Conservation (phyloP, 2,329 filamentous ascomycete genomes). For the Stylonectria norvegica region DNA sequence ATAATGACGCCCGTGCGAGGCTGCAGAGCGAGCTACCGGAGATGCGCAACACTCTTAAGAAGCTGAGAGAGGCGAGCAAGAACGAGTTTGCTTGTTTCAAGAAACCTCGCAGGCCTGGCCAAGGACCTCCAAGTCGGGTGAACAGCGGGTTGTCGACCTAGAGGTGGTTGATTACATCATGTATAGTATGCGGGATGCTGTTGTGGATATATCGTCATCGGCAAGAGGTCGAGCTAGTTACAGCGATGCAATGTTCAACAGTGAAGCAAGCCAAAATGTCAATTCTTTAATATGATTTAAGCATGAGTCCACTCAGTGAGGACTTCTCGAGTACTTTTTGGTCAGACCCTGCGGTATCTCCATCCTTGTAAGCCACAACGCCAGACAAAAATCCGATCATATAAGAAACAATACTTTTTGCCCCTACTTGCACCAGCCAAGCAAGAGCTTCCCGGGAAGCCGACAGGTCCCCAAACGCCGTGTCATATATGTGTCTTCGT, state of each 20-base stretch:
- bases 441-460: too few species aligned
- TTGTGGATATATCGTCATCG: too few species aligned
- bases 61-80: constrained; percentile 73
- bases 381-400: constrained; percentile 13
- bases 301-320: too few species aligned
- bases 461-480: constrained; percentile 4
- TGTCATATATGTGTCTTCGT: constrained; percentile 19
- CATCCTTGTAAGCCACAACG: constrained; percentile 25
- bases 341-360: constrained; percentile 19
- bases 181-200: too few species aligned
- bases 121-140: constrained; percentile 30
- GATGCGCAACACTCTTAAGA: constrained; percentile 84
- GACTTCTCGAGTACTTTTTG: constrained; percentile 2
- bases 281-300: too few species aligned
- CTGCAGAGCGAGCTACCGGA: constrained; percentile 86
- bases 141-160: constrained; percentile 33
- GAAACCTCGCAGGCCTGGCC: constrained; percentile 52
- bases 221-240: too few species aligned
- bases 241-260: too few species aligned
- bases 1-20: constrained; percentile 74
- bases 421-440: too few species aligned
- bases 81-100: constrained; percentile 86
- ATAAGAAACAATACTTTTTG: too few species aligned
- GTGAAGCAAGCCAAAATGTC: too few species aligned
- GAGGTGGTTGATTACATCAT: too few species aligned